Base-by-base conservation (phyloP, 225 moss, liverwort and hornwort species). In the Rhytidiadelphus loreus region DNA sequence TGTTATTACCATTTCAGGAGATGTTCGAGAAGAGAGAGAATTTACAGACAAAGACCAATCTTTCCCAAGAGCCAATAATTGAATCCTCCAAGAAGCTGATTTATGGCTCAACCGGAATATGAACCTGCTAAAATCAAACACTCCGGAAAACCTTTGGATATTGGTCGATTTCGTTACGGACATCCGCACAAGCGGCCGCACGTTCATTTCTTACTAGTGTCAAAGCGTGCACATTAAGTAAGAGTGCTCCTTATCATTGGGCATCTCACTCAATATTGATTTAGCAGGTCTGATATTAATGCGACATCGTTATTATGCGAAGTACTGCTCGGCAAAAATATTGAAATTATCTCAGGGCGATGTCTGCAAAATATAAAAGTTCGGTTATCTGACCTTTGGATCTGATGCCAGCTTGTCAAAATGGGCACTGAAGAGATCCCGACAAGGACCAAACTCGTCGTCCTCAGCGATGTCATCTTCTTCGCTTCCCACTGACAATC, bases 391-490 rank as follows among this genome's bases (percentile, higher is more conserved):
- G 53, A 93, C 93, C 91, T 93, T 94, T 62, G 77, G 61, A 93
- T 93, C 94, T 58, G 92, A 89, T 88, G 95, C 90, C 76, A 95
- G 88, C 81, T 94, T 93, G 90, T 94, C 94, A 85, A 93, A 93
- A 85, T 93, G 94, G 32, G 93, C 92, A 93, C 92, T 92, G 66
- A 94, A 95, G 61, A 92, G 93, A 88, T 96, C 93, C 59, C 91
- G 86, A 72, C 84, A 86, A 88, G 93, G 81, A 66, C 90, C 90
- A 77, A 81, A 76, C 29, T 91, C 89, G 77, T 93, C 95, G 72
- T 95, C 91, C 83, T 92, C 95, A 89, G 85, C 83, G 25, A n/a
- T 82, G 80, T 93, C 90, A 74, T 91, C 95, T 44, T 94, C 94
- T 76, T 91, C 90, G 85, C 92, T 89, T 65, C 88, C 93, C 72